These are phyloP conservation scores for Calonectria henricotiae DNA, from an alignment of 2,329 filamentous ascomycete species.

Conservation along the genomic window DNA sequence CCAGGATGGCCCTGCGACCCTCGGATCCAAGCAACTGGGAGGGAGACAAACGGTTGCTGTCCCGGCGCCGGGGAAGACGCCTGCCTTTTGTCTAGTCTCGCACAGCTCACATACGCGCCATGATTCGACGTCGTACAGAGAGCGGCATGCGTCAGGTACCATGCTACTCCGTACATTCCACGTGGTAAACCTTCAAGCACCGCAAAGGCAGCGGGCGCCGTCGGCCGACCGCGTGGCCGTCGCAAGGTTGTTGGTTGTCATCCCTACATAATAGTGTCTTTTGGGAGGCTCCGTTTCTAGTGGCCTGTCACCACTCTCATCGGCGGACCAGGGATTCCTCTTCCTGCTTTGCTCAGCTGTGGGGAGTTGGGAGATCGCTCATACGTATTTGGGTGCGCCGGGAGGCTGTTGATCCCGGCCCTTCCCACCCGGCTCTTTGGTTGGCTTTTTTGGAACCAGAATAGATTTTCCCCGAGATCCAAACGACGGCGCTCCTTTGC, in stretches of 20 bases:
- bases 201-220: slow-evolving; percentile 18
- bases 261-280: neutral
- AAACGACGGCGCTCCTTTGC: neutral
- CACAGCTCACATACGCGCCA: slow-evolving; percentile 4
- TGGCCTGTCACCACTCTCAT: slow-evolving; percentile 1
- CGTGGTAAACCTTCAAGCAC: slow-evolving; percentile 3
- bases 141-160: neutral
- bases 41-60: neutral
- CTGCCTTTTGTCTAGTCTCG: neutral
- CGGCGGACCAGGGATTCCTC: slow-evolving; percentile 4
- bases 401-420: slow-evolving; percentile 9
- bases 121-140: neutral
- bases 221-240: slow-evolving; percentile 20
- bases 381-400: neutral
- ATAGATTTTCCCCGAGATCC: slow-evolving; percentile 2
- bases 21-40: slow-evolving; percentile 20
- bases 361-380: slow-evolving; percentile 9
- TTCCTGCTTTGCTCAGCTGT: neutral
- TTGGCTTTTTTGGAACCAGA: neutral
- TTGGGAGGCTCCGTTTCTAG: slow-evolving; percentile 14
- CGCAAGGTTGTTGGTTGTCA: slow-evolving; percentile 14
- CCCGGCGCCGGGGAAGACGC: neutral
- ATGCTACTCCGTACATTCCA: neutral
- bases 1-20: slow-evolving; percentile 5
- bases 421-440: neutral